Evolutionary conservation across 202 grass and related monocot genomes (phyloP).

Genomic region (Zoysia matrella): DNA sequence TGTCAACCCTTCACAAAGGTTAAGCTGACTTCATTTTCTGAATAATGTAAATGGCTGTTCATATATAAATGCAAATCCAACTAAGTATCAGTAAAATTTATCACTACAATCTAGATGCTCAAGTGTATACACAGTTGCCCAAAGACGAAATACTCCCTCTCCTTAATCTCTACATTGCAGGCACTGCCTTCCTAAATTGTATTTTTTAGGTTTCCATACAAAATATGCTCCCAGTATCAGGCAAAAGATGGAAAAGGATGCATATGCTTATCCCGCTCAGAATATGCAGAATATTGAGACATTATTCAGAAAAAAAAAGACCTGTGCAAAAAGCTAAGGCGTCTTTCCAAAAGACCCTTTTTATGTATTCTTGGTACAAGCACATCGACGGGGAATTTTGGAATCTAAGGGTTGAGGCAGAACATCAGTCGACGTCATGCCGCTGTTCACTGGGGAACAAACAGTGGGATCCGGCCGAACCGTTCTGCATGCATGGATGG

Average conservation of each 20-base stretch:
- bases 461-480: conserved; percentile 11
- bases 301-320: neutral
- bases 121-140: no score
- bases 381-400: neutral
- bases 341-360: neutral
- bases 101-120: neutral
- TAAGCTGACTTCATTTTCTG: no score
- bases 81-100: no score
- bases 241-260: neutral
- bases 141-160: neutral
- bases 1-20: no score
- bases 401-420: neutral
- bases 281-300: neutral
- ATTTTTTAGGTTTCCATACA: neutral
- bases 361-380: neutral
- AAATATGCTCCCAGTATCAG: neutral
- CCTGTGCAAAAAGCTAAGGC: neutral
- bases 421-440: neutral
- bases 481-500: conserved; percentile 7
- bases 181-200: neutral
- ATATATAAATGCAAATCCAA: no score
- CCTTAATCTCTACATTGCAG: neutral
- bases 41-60: no score
- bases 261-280: neutral
- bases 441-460: conserved; percentile 12